phyloP scores from a whole-genome alignment of 768 basidiomycete genomes.

The Piloderma croceum region DNA sequence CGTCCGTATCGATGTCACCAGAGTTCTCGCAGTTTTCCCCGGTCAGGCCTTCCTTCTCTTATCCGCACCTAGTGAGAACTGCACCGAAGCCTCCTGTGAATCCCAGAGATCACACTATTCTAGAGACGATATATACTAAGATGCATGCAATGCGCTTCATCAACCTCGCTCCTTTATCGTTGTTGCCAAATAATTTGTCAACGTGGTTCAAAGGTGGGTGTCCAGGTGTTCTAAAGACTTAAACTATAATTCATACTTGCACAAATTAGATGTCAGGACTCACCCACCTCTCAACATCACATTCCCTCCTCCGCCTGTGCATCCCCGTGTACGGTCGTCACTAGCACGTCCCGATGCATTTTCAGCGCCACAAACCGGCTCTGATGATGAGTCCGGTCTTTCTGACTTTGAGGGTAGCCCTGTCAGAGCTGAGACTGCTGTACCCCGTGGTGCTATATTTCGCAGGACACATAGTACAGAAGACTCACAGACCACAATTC shows the following conservation, averaged over 20 bases:
- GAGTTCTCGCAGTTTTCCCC: not conserved
- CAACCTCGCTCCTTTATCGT: constrained; percentile 56
- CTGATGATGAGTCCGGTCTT: constrained; percentile 14
- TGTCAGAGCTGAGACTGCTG: not conserved
- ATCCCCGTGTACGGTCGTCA: too few species aligned
- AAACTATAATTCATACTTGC: not conserved
- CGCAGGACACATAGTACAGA: too few species aligned
- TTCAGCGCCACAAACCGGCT: constrained; percentile 14
- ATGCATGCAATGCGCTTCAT: constrained; percentile 67
- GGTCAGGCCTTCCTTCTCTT: not conserved
- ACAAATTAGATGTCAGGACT: constrained; percentile 51
- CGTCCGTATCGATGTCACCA: too few species aligned
- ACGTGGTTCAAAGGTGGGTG: constrained; percentile 57
- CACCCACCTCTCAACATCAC: constrained; percentile 57
- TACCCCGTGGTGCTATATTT: too few species aligned
- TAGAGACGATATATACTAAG: constrained; percentile 60
- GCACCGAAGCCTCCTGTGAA: constrained; percentile 40
- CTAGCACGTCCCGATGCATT: too few species aligned
- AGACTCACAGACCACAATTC: not conserved
- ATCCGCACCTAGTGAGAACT: constrained; percentile 32
- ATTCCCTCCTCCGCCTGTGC: constrained; percentile 49
- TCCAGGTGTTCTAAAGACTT: constrained; percentile 4
- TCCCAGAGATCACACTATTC: constrained; percentile 61
- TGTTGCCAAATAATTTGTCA: constrained; percentile 52
- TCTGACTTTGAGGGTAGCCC: not conserved